phyloP scores from a whole-genome alignment of 2,329 filamentous ascomycete genomes.

The Neospermospora avenae region DNA sequence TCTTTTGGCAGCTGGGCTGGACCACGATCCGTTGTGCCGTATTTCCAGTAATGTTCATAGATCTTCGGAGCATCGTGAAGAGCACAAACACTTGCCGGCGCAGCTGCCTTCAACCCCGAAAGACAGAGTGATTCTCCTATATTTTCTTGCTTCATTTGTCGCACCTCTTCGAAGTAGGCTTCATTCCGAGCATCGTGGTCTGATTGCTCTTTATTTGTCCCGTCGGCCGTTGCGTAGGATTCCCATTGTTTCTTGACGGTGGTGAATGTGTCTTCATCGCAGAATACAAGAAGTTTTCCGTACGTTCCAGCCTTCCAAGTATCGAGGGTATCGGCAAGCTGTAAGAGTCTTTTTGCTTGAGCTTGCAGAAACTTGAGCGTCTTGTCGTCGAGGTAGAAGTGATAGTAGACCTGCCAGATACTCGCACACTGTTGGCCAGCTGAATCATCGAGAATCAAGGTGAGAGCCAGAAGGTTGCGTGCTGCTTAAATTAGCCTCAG shows the following conservation, averaged over 20 bases:
- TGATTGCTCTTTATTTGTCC: neutral
- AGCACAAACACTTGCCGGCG: neutral
- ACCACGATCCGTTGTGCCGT: neutral
- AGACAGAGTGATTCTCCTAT: neutral
- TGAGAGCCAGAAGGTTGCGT: neutral
- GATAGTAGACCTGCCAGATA: neutral
- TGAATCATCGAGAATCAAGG: neutral
- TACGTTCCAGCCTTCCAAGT: neutral
- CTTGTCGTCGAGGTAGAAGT: neutral
- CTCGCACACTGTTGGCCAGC: neutral
- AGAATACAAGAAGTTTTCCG: neutral
- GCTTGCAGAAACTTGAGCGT: neutral
- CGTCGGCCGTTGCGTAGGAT: neutral
- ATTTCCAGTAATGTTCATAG: constrained; percentile 6
- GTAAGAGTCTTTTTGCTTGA: neutral
- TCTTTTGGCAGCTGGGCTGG: neutral
- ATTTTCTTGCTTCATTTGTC: neutral
- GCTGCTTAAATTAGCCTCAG: neutral
- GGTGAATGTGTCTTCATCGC: neutral
- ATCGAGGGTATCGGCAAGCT: neutral
- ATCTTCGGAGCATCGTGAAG: neutral
- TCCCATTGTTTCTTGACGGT: neutral
- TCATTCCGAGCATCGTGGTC: neutral
- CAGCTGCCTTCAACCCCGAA: constrained; percentile 1
- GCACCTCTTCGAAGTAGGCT: neutral